Percentiles rank a stretch among this genome's conserved stretches.
These are phyloP conservation scores for Tuctoria greenei DNA, from an alignment of 176 grass and related monocot genomes.

Conservation along the genomic window DNA sequence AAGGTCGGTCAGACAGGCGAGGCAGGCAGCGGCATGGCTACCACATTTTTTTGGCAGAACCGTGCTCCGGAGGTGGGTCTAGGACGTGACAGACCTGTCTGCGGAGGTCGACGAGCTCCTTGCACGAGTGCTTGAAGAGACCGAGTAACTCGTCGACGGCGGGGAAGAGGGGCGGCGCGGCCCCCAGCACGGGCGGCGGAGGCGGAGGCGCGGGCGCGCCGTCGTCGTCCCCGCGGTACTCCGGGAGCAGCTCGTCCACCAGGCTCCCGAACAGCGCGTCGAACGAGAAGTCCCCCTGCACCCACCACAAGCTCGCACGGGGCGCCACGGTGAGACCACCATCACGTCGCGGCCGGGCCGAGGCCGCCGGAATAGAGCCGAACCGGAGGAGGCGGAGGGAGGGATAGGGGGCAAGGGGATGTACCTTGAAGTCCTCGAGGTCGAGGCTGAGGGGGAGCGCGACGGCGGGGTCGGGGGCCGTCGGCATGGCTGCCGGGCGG, in stretches of 20 bases:
- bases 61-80: background rate
- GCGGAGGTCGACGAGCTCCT: constrained; percentile 94
- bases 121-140: constrained; percentile 97
- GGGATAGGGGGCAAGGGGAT: background rate
- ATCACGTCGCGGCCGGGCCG: background rate
- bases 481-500: constrained; percentile 47
- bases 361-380: background rate
- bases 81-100: constrained; percentile 50
- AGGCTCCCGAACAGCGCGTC: constrained; percentile 81
- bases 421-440: constrained; percentile 96
- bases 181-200: constrained; percentile 46
- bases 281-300: constrained; percentile 92
- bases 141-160: constrained; percentile 84
- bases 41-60: background rate
- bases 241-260: constrained; percentile 87
- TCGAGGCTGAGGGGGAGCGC: constrained; percentile 85
- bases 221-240: constrained; percentile 67
- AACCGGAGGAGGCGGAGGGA: background rate
- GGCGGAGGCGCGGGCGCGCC: constrained; percentile 36
- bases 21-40: background rate
- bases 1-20: background rate
- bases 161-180: constrained; percentile 67
- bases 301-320: background rate
- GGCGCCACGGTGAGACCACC: background rate
- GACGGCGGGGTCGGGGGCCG: constrained; percentile 37